phyloP scores from a whole-genome alignment of 208 protist species.

The Crithidia thermophila region DNA sequence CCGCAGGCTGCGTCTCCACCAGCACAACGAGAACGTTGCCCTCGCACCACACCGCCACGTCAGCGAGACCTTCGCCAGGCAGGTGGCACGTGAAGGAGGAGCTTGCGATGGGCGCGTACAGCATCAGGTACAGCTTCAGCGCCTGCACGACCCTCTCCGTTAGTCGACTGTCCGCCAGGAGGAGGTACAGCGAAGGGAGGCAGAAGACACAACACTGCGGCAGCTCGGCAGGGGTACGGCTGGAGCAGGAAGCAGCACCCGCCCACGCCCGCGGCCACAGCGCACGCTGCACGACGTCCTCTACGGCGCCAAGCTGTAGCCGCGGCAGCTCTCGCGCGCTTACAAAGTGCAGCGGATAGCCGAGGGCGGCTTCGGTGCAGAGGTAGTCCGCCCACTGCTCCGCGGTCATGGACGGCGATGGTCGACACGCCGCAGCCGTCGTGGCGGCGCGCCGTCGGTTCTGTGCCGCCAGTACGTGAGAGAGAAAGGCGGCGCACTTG shows the following conservation, averaged over 20 bases:
- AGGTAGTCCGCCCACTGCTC: conserved; percentile 27
- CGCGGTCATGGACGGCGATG: conserved; percentile 8
- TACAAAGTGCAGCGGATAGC: conserved; percentile 23
- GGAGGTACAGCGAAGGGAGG: conserved; percentile 14
- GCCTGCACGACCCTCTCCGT: conserved; percentile 11
- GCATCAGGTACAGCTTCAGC: conserved; percentile 24
- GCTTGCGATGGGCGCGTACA: conserved; percentile 25
- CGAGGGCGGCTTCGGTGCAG: conserved; percentile 13
- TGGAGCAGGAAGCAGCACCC: background rate
- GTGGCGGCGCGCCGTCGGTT: background rate
- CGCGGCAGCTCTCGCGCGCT: conserved; percentile 8
- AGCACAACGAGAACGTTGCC: conserved; percentile 19
- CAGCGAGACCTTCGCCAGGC: conserved; percentile 8
- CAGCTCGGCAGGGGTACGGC: background rate
- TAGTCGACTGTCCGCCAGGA: conserved; percentile 19
- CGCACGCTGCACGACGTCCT: conserved; percentile 22
- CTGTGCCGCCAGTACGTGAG: conserved; percentile 11
- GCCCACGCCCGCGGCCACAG: conserved; percentile 7
- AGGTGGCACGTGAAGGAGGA: conserved; percentile 27
- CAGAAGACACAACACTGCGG: conserved; percentile 15
- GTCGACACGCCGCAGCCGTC: background rate
- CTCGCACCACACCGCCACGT: conserved; percentile 29
- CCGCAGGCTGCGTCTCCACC: background rate
- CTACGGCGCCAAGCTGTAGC: conserved; percentile 10
- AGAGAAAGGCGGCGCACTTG: conserved; percentile 21